A percentile compares a stretch with the other conserved stretches of the same genome.
phyloP scores from a whole-genome alignment of 441 rosid genomes.

The Bruguiera hainesii region DNA sequence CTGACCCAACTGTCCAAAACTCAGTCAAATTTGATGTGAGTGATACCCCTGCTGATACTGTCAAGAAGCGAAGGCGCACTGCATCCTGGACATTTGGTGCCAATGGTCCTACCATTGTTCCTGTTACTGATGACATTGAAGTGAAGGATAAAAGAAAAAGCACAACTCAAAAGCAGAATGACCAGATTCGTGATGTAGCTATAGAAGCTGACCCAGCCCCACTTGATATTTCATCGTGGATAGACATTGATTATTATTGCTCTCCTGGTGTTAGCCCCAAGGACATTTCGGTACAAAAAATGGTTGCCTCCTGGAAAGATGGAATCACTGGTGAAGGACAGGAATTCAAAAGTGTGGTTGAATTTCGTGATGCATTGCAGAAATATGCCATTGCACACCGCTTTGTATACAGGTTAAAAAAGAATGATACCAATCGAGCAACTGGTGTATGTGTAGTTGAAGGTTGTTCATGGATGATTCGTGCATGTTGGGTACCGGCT shows the following conservation, averaged over 20 bases:
- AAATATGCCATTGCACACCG: constrained; percentile 84
- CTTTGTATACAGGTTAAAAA: constrained; percentile 69
- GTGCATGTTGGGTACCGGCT: constrained; percentile 85
- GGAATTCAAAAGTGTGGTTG: constrained; percentile 68
- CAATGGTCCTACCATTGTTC: constrained; percentile 30
- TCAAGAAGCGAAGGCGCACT: constrained; percentile 77
- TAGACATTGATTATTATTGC: constrained; percentile 27
- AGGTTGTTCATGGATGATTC: constrained; percentile 81
- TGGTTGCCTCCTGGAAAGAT: constrained; percentile 71
- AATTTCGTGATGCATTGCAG: constrained; percentile 85
- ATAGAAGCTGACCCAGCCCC: constrained; percentile 27
- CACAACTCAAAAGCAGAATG: constrained; percentile 30
- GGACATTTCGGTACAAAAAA: constrained; percentile 39
- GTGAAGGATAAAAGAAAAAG: constrained; percentile 30
- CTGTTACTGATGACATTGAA: constrained; percentile 29
- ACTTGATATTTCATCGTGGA: constrained; percentile 18
- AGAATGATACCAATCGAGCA: constrained; percentile 80
- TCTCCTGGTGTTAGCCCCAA: constrained; percentile 21
- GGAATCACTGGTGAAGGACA: constrained; percentile 86
- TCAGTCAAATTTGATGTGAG: constrained; percentile 38
- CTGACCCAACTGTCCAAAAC: constrained; percentile 22
- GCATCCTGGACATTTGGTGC: constrained; percentile 45
- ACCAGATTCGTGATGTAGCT: constrained; percentile 21
- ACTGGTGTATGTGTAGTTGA: constrained; percentile 67
- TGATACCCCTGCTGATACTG: constrained; percentile 67